A percentile compares a stretch with the other conserved stretches of the same genome.
phyloP scores from a whole-genome alignment of 345 rosid genomes.

The Mangifera indica region DNA sequence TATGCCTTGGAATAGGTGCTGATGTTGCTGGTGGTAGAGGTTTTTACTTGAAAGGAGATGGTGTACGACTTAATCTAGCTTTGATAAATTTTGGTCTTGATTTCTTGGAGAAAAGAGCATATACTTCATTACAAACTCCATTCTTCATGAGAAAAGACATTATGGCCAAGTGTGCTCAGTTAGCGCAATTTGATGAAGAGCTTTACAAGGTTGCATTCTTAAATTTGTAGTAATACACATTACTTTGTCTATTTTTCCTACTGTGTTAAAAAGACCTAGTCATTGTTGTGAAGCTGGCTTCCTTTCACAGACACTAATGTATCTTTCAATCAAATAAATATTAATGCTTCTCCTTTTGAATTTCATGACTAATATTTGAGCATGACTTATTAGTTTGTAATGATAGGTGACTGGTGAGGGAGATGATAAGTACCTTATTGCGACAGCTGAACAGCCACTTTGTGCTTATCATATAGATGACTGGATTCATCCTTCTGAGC shows the following conservation, averaged over 20 bases:
- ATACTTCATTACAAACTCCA: conserved; percentile 78
- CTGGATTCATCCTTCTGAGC: conserved; percentile 85
- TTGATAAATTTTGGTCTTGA: conserved; percentile 77
- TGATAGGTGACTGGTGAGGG: conserved; percentile 92
- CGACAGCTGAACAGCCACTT: conserved; percentile 95
- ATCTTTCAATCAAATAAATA: neutral
- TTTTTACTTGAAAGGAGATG: conserved; percentile 80
- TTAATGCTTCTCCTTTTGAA: neutral
- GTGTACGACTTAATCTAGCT: conserved; percentile 87
- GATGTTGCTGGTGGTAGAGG: conserved; percentile 89
- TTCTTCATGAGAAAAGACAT: conserved; percentile 89
- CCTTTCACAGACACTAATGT: neutral
- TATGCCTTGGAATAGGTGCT: conserved; percentile 53
- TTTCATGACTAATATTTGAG: conserved; percentile 1
- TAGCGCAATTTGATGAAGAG: conserved; percentile 91
- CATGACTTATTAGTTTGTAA: conserved; percentile 5
- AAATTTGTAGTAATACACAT: neutral
- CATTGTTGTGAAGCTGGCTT: neutral
- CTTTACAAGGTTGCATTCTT: conserved; percentile 70
- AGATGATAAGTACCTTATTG: conserved; percentile 92
- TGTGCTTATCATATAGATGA: conserved; percentile 90
- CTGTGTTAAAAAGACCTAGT: neutral
- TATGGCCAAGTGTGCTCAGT: conserved; percentile 92
- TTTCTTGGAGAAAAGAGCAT: conserved; percentile 67
- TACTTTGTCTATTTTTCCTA: neutral